Conservation (phyloP, 1,284 basidiomycete genomes). For the Thecaphora thlaspeos region DNA sequence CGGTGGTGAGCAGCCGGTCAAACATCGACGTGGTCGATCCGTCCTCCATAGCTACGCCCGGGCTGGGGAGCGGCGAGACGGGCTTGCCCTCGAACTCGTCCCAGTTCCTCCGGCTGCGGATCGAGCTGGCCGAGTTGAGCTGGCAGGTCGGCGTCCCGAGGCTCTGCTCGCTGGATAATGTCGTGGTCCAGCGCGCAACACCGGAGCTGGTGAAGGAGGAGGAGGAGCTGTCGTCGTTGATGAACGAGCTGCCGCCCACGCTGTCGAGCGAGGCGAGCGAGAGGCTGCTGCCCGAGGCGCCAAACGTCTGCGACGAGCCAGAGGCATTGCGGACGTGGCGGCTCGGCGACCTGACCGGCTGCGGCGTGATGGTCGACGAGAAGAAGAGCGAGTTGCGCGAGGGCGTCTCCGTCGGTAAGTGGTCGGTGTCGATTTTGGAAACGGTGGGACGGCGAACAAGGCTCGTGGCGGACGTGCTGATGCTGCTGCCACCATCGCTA, state of each 20-base stretch:
- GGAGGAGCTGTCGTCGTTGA: conserved; percentile 13
- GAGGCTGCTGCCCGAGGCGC: conserved; percentile 8
- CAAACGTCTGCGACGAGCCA: too few relatives aligned
- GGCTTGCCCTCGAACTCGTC: conserved; percentile 53
- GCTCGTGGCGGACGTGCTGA: too few relatives aligned
- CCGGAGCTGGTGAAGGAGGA: too few relatives aligned
- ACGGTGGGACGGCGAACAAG: too few relatives aligned
- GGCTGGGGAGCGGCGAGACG: conserved; percentile 51
- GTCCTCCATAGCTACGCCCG: conserved; percentile 22
- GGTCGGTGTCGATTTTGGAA: too few relatives aligned
- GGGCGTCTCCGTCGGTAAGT: too few relatives aligned
- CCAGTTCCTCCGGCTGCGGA: conserved; percentile 49
- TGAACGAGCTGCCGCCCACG: conserved; percentile 18
- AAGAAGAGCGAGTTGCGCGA: too few relatives aligned
- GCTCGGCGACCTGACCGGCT: too few relatives aligned
- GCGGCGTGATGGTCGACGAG: too few relatives aligned
- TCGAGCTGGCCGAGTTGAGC: conserved; percentile 36
- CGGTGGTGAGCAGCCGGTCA: conserved; percentile 14
- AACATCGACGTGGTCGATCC: conserved; percentile 21
- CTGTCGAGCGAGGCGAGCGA: conserved; percentile 26
- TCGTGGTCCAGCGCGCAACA: too few relatives aligned
- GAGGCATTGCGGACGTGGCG: too few relatives aligned
- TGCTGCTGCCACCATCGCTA: too few relatives aligned
- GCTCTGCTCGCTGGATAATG: conserved; percentile 6
- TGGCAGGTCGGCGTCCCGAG: conserved; percentile 23